A percentile compares a stretch with the other conserved stretches of the same genome.
These are phyloP conservation scores for Halenospora varia DNA, from an alignment of 495 filamentous ascomycete genomes.

Conservation along the genomic window DNA sequence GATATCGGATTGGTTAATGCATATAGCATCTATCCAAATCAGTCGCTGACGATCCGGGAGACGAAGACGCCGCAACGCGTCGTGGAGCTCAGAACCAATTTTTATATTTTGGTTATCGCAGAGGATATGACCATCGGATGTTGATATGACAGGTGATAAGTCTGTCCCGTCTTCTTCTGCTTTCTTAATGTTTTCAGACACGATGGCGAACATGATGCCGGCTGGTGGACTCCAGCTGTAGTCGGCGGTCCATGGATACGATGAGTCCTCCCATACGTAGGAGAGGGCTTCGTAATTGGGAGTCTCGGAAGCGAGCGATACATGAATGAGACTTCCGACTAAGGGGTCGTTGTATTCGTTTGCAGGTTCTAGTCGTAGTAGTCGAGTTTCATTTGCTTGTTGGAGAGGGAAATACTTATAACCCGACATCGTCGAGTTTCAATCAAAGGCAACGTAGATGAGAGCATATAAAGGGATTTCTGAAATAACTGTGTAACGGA, in stretches of 20 bases:
- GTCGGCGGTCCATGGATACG: not conserved
- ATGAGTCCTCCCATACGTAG: not conserved
- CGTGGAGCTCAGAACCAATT: not conserved
- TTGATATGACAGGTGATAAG: too few relatives aligned
- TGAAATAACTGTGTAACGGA: too few relatives aligned
- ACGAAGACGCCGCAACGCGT: not conserved
- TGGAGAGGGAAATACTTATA: not conserved
- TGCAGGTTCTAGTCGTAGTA: not conserved
- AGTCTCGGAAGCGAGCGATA: not conserved
- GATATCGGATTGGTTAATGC: constrained; percentile 30
- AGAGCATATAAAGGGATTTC: too few relatives aligned
- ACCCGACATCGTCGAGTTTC: too few relatives aligned
- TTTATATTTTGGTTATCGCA: not conserved
- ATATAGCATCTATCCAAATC: constrained; percentile 39
- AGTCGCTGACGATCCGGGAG: constrained; percentile 20
- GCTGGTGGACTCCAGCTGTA: not conserved
- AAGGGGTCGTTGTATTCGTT: not conserved
- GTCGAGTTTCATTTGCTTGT: not conserved
- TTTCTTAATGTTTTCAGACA: too few relatives aligned
- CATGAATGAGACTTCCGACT: not conserved
- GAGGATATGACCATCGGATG: not conserved
- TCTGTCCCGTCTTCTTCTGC: too few relatives aligned
- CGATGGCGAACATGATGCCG: too few relatives aligned
- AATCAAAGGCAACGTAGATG: too few relatives aligned
- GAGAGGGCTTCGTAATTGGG: not conserved